Conservation (phyloP, 495 filamentous ascomycete species). For the Hypoxylon cercidicola region DNA sequence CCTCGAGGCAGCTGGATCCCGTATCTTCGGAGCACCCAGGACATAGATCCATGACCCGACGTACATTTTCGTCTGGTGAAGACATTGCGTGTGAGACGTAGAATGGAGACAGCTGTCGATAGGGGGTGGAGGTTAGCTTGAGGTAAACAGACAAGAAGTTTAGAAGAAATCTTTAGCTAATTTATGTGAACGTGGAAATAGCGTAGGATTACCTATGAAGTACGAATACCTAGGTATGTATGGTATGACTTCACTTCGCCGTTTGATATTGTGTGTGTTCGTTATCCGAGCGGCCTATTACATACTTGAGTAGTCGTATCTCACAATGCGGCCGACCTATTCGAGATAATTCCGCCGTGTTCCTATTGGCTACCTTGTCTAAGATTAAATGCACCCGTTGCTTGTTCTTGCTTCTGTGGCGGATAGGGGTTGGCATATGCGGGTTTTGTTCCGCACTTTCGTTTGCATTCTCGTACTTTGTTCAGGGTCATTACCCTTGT, state of each 20-base stretch:
- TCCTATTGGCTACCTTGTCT: too few relatives aligned
- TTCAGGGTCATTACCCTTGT: neutral
- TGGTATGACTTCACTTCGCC: neutral
- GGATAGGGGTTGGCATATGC: neutral
- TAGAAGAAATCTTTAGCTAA: too few relatives aligned
- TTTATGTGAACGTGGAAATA: too few relatives aligned
- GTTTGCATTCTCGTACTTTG: neutral
- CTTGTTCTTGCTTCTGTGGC: neutral
- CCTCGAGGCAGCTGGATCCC: slow-evolving; percentile 13
- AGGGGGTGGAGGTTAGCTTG: neutral
- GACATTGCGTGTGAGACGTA: neutral
- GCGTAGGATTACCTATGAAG: too few relatives aligned
- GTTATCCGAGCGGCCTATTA: neutral
- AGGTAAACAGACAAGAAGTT: neutral
- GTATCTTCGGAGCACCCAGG: slow-evolving; percentile 12
- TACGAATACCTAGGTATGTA: neutral
- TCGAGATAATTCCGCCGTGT: too few relatives aligned
- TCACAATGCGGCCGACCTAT: neutral
- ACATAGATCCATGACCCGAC: slow-evolving; percentile 5
- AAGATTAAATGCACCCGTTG: too few relatives aligned
- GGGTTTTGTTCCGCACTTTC: neutral
- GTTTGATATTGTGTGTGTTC: neutral
- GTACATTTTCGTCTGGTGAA: slow-evolving; percentile 1
- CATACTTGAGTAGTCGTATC: neutral
- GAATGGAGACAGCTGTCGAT: neutral